Evolutionary conservation across 2,329 filamentous ascomycete genomes (phyloP), one percentile per base, ranked within the genome.

Genomic region (Epichloe gansuensis): DNA sequence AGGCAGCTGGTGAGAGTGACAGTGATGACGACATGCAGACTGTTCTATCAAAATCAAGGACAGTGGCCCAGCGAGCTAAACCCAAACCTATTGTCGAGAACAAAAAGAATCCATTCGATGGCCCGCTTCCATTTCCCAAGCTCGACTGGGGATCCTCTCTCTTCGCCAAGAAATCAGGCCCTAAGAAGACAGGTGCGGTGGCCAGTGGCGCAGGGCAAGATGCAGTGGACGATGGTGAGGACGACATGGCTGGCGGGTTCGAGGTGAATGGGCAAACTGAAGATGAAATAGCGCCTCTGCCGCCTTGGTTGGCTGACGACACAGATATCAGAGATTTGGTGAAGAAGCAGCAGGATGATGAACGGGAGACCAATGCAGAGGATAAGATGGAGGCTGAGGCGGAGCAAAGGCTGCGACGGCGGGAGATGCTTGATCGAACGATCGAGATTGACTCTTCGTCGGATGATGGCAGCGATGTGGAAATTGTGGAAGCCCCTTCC

Each of bases 41-140:
- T 35, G 84, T 88, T 0, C 67, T 96, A 48, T 82, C 83, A 9
- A 84, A 83, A 56, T 85, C 87, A 21, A 82, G 84, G 53, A 79
- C 77, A 57, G 48, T 31, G 17, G 61, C 75, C 53, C 79, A 81
- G 62, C 75, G 74, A 41, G 57, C 64, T 3, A 63, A 65, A 42
- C 64, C 65, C 17, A 70, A 66, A 42, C 65, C 66, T 2, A 61
- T 70, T 3, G 61, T 67, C n/a, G 65, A 75, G 9, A 81, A 79
- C 48, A 72, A 76, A 38, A 80, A 78, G 57, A 80, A 81, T 58
- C 74, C 80, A 0, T 81, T 95, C 61, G 80, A 80, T 57, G 91
- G 91, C 0, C 89, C 90, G 0, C 68, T 98, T 5, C 93, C 93
- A 0, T 98, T 98, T 61, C 89, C 95, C 59, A 91, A 89, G 62